Evolutionary conservation across 192 early-diverging fungal genomes (phyloP), one percentile per base, ranked within the genome.

Genomic region (Coemansia sp.): DNA sequence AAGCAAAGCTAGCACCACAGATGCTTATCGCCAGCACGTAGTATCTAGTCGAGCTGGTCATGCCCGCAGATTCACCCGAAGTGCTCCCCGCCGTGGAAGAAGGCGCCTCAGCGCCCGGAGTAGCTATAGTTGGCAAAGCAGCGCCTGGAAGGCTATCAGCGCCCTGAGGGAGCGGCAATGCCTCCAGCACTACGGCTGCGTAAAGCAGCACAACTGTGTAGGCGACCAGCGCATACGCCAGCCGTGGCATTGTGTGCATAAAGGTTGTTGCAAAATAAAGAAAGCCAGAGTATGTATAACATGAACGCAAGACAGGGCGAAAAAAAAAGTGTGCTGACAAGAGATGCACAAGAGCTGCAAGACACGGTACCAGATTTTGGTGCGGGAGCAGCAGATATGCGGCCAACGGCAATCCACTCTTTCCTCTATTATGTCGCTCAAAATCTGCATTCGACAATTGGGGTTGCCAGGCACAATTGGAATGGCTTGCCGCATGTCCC

Each of bases 21-120:
- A 66, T 61, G 27, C 65, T 56, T 15, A 74, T 62, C 15, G 71
- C 71, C 65, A 74, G 42, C n/a, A 67, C 58, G 32, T 74, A 74
- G 71, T 74, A 49, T 46, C 57, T 38, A 32, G 65, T 22, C 20
- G 65, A 27, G 43, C 24, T 32, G 35, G 42, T 15, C 56, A 59
- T 36, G 57, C 57, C 56, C 15, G n/a, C 12, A 45, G 51, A 5
- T 1, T 54, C 51, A 14, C 29, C 27, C 15, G 51, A 17, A n/a
- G 51, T 17, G 51, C 29, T 54, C 25, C 51, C 27, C 14, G 15
- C 17, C 29, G 27, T 54, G 17, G 27, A 27, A 6, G 51, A 5
- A 7, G 51, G 51, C 2, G 51, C 14, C 47, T 49, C 24, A 24
- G 10, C 51, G 17, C 51, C 27, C 15, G 15, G 27, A 7, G 15